A percentile compares a stretch with the other conserved stretches of the same genome.
Conservation (phyloP, 2,329 filamentous ascomycete genomes). For the Trichophyton mentagrophytes region DNA sequence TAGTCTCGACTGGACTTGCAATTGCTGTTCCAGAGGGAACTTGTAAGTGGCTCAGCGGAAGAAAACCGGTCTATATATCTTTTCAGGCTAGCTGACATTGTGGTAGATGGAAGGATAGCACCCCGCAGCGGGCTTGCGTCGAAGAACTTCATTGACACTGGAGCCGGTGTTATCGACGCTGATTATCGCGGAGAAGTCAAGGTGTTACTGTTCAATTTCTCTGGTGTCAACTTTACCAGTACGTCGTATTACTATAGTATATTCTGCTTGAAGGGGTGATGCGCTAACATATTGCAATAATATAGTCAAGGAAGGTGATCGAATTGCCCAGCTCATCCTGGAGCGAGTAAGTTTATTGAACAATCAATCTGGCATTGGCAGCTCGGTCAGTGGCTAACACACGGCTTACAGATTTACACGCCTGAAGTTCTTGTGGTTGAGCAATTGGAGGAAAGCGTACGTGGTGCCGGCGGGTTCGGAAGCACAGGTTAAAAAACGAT, state of each 20-base stretch:
- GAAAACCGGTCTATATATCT: constrained; percentile 3
- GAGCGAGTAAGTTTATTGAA: constrained; percentile 49
- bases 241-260: constrained; percentile 4
- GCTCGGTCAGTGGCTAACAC: background rate
- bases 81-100: constrained; percentile 3
- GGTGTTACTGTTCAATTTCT: constrained; percentile 88
- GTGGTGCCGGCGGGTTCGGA: constrained; percentile 82
- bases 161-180: constrained; percentile 92
- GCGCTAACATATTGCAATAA: background rate
- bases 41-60: constrained; percentile 45
- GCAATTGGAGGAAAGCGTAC: constrained; percentile 76
- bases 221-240: constrained; percentile 60
- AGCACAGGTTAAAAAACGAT: constrained; percentile 53
- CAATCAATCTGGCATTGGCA: background rate
- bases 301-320: constrained; percentile 66
- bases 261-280: background rate
- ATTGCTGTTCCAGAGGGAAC: constrained; percentile 85
- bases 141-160: constrained; percentile 93
- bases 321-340: constrained; percentile 82
- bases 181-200: constrained; percentile 93
- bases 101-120: constrained; percentile 69
- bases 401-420: constrained; percentile 56
- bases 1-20: constrained; percentile 82
- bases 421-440: constrained; percentile 83
- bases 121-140: constrained; percentile 80